Conservation (phyloP, 495 filamentous ascomycete genomes). For the Daldinia caldariorum region DNA sequence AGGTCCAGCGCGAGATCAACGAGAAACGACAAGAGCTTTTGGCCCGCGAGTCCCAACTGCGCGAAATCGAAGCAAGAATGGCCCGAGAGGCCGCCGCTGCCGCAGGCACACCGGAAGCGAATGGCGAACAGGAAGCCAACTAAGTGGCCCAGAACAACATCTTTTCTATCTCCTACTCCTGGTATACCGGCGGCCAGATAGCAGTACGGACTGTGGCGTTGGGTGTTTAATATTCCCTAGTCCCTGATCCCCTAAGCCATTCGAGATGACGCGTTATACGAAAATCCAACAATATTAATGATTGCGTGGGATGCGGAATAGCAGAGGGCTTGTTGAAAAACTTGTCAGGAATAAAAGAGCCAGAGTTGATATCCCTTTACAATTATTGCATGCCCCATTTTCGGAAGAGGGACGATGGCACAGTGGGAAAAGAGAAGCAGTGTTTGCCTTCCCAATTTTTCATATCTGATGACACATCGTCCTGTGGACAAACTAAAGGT, state of each 20-base stretch:
- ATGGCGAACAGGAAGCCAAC: conserved; percentile 58
- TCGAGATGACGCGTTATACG: conserved; percentile 43
- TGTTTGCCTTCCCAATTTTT: conserved; percentile 32
- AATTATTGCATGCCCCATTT: conserved; percentile 46
- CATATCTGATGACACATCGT: conserved; percentile 28
- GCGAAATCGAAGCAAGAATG: conserved; percentile 82
- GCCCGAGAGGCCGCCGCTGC: conserved; percentile 62
- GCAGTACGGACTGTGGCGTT: conserved; percentile 45
- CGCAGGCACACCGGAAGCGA: conserved; percentile 55
- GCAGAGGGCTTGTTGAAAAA: conserved; percentile 43
- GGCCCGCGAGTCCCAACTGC: conserved; percentile 96
- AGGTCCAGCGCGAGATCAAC: conserved; percentile 99
- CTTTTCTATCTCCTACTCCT: conserved; percentile 40
- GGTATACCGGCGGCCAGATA: conserved; percentile 38
- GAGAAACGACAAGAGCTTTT: conserved; percentile 99
- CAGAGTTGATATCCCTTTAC: conserved; percentile 42
- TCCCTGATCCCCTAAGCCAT: conserved; percentile 31
- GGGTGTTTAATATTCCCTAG: conserved; percentile 49
- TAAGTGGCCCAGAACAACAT: conserved; percentile 38
- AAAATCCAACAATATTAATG: conserved; percentile 45
- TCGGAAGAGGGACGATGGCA: conserved; percentile 33
- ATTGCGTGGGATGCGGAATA: conserved; percentile 41
- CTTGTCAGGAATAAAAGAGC: conserved; percentile 50
- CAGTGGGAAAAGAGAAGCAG: conserved; percentile 26
- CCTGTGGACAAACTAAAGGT: conserved; percentile 33